Evolutionary conservation across 148 eudicot species (phyloP).

Genomic region (Pharnaceum exiguum): DNA sequence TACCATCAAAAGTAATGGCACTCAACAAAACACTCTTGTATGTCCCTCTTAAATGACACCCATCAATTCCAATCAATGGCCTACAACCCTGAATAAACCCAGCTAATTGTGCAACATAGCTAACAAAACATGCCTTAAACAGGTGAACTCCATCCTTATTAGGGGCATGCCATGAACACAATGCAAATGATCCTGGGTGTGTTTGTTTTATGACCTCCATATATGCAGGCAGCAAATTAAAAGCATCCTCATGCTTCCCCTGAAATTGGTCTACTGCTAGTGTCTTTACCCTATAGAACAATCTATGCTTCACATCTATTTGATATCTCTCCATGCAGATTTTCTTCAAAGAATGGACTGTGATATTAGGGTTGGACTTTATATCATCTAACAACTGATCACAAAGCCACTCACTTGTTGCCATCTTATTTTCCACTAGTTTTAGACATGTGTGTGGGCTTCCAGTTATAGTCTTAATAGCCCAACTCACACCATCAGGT

Average conservation of each 20-base stretch:
- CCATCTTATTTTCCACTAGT: background rate
- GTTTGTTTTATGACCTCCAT: background rate
- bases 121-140: background rate
- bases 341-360: background rate
- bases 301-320: background rate
- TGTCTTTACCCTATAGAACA: background rate
- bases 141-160: too few species aligned
- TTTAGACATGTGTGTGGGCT: background rate
- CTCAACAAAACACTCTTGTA: background rate
- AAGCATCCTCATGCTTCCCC: background rate
- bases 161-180: background rate
- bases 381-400: background rate
- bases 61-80: conserved; percentile 6
- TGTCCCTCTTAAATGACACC: background rate
- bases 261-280: background rate
- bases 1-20: background rate
- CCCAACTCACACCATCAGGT: background rate
- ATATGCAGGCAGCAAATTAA: background rate
- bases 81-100: background rate
- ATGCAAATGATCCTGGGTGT: background rate
- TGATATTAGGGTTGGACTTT: background rate
- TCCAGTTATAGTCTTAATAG: background rate
- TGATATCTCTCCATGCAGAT: background rate
- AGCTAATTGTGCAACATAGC: background rate
- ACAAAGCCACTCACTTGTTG: background rate